Evolutionary conservation across 2,329 filamentous ascomycete genomes (phyloP).

Genomic region (Peltaster fructicola): DNA sequence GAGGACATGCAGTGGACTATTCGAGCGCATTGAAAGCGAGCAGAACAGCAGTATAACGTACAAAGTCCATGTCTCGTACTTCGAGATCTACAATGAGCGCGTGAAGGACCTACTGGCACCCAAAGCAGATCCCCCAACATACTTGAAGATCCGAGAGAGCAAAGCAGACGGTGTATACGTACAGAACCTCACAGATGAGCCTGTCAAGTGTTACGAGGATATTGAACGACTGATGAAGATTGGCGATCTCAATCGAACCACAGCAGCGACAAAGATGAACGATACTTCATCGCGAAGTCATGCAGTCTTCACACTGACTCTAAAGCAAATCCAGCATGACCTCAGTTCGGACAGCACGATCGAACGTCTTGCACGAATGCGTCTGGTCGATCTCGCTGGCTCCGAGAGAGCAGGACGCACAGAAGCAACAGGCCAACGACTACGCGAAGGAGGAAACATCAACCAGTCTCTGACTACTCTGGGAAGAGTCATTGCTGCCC

Average conservation of each 20-base stretch:
- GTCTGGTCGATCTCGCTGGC: constrained; percentile 84
- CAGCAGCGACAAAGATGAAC: constrained; percentile 96
- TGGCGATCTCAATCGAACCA: constrained; percentile 74
- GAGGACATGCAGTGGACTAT: constrained; percentile 86
- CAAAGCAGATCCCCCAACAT: constrained; percentile 62
- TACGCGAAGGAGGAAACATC: constrained; percentile 93
- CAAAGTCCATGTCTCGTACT: constrained; percentile 94
- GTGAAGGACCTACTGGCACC: constrained; percentile 84
- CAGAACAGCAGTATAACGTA: constrained; percentile 87
- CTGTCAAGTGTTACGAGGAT: constrained; percentile 71
- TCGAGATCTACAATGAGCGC: constrained; percentile 99
- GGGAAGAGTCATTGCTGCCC: constrained; percentile 83
- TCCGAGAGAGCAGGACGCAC: constrained; percentile 91
- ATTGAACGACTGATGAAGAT: constrained; percentile 80
- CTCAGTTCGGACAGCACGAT: constrained; percentile 96
- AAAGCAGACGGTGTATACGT: constrained; percentile 92
- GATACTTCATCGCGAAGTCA: constrained; percentile 93
- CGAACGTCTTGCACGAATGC: constrained; percentile 81
- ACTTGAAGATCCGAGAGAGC: constrained; percentile 93
- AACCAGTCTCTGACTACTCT: constrained; percentile 96
- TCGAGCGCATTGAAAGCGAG: constrained; percentile 73
- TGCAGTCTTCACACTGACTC: constrained; percentile 91
- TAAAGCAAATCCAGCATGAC: constrained; percentile 96
- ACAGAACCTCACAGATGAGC: constrained; percentile 86
- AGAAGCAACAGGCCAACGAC: constrained; percentile 76